Conservation (phyloP, 495 filamentous ascomycete genomes). For the Haplographium delicatum region DNA sequence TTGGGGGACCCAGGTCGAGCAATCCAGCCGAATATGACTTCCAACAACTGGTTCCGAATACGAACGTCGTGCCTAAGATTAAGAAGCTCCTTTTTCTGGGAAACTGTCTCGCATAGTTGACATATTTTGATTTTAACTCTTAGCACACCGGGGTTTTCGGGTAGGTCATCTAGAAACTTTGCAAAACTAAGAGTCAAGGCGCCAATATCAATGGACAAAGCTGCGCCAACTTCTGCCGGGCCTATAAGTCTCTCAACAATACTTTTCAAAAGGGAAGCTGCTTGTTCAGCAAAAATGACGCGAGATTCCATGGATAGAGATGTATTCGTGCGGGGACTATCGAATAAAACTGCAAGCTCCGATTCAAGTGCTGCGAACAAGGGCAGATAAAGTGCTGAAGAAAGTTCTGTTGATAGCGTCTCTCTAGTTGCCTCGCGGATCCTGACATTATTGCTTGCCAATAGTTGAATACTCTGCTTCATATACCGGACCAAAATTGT, state of each 20-base stretch:
- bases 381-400: constrained; percentile 51
- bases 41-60: constrained; percentile 57
- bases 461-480: constrained; percentile 54
- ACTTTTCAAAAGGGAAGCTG: constrained; percentile 53
- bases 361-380: constrained; percentile 56
- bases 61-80: constrained; percentile 61
- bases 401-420: constrained; percentile 54
- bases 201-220: constrained; percentile 54
- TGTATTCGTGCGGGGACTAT: constrained; percentile 41
- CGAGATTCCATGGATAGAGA: constrained; percentile 50
- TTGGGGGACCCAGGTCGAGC: constrained; percentile 46
- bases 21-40: constrained; percentile 61
- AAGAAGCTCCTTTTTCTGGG: constrained; percentile 58
- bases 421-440: constrained; percentile 60
- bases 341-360: constrained; percentile 54
- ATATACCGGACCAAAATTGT: constrained; percentile 54
- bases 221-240: constrained; percentile 50
- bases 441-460: constrained; percentile 55
- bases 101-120: constrained; percentile 57
- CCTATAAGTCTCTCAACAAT: constrained; percentile 57
- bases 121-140: constrained; percentile 63
- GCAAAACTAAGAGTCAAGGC: constrained; percentile 54
- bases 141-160: constrained; percentile 42
- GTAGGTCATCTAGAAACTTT: constrained; percentile 47
- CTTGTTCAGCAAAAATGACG: constrained; percentile 60